Conservation (phyloP, 1,139 yeast species). For the Zygosaccharomyces pseudobailii region DNA sequence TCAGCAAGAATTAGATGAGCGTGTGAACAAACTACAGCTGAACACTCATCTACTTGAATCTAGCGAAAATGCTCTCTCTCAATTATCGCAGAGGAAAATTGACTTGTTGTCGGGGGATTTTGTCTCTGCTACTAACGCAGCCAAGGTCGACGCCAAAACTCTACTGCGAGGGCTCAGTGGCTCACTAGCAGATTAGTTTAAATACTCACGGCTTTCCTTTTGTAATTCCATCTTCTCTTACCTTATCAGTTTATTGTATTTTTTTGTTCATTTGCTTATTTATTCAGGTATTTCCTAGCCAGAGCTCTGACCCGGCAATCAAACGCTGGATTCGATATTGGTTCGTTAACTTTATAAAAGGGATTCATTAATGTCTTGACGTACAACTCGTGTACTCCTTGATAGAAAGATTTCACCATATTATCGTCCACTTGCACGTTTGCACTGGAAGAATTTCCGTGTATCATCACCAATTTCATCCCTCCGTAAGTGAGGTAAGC, state of each 20-base stretch:
- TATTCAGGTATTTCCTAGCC: conserved; percentile 65
- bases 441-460: conserved; percentile 37
- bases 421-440: conserved; percentile 53
- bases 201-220: too few species aligned
- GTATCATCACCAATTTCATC: conserved; percentile 73
- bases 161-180: conserved; percentile 17
- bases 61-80: conserved; percentile 13
- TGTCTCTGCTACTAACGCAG: conserved; percentile 3
- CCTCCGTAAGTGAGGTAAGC: conserved; percentile 89
- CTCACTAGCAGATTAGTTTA: conserved; percentile 9
- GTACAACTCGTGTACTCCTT: conserved; percentile 81
- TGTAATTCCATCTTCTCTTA: not conserved
- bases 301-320: conserved; percentile 67
- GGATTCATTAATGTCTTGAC: conserved; percentile 85
- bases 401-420: conserved; percentile 74
- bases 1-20: conserved; percentile 11
- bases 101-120: conserved; percentile 12
- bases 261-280: conserved; percentile 5
- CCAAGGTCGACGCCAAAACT: conserved; percentile 7
- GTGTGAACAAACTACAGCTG: conserved; percentile 16
- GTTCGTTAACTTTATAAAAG: conserved; percentile 71
- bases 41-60: conserved; percentile 20
- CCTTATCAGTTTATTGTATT: not conserved
- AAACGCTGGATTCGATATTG: conserved; percentile 69
- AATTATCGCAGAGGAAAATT: conserved; percentile 8